These are phyloP conservation scores for Paraphoma sp. DNA, from an alignment of 2,329 filamentous ascomycete genomes.

Conservation along the genomic window DNA sequence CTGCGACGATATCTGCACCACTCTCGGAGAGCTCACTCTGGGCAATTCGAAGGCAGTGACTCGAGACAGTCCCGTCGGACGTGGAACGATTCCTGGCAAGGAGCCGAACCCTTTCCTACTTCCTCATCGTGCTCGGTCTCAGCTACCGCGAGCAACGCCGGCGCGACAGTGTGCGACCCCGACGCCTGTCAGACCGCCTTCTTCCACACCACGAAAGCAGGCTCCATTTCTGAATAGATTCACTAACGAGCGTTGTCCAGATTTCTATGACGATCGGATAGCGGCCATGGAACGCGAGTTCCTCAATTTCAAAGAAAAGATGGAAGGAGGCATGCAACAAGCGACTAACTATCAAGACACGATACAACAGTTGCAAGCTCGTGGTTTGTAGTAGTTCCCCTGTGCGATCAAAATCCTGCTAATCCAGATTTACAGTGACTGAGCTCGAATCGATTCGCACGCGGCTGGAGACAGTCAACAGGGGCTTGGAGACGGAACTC, in stretches of 20 bases:
- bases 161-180: constrained; percentile 17
- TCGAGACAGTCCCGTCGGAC: constrained; percentile 27
- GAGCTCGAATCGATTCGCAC: constrained; percentile 63
- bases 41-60: constrained; percentile 24
- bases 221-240: constrained; percentile 70
- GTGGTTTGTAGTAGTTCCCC: constrained; percentile 63
- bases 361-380: constrained; percentile 74
- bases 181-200: constrained; percentile 20
- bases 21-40: constrained; percentile 34
- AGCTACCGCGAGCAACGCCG: constrained; percentile 34
- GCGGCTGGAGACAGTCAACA: constrained; percentile 60
- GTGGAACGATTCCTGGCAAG: constrained; percentile 38
- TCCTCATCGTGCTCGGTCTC: constrained; percentile 23
- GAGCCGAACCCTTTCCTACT: constrained; percentile 30
- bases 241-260: constrained; percentile 74
- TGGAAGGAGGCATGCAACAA: constrained; percentile 72
- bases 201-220: constrained; percentile 38
- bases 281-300: constrained; percentile 78
- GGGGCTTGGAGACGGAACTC: constrained; percentile 70
- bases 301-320: constrained; percentile 72
- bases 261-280: constrained; percentile 80
- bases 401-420: neutral
- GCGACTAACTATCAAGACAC: constrained; percentile 75
- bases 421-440: constrained; percentile 50
- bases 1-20: constrained; percentile 33